Evolutionary conservation across 2,329 filamentous ascomycete genomes (phyloP).

Genomic region (Cordyceps militaris): DNA sequence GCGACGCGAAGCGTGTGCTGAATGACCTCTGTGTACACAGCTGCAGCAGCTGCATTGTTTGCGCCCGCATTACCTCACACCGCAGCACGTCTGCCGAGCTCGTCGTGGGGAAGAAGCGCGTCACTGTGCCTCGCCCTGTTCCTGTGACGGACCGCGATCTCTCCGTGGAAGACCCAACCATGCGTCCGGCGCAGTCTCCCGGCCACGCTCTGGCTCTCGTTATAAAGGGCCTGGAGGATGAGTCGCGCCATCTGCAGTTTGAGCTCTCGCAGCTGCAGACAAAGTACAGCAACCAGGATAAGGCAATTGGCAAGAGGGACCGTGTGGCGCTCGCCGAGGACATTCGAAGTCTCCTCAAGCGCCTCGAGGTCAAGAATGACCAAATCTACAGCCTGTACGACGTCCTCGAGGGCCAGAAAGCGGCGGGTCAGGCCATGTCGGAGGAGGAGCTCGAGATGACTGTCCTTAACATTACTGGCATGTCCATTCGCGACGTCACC

Average conservation of each 20-base stretch:
- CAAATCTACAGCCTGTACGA: conserved; percentile 81
- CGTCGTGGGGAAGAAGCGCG: conserved; percentile 45
- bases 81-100: conserved; percentile 32
- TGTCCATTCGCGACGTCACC: conserved; percentile 36
- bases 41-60: conserved; percentile 51
- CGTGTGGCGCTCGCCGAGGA: conserved; percentile 53
- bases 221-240: conserved; percentile 74
- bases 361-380: conserved; percentile 66
- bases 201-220: conserved; percentile 71
- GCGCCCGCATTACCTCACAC: conserved; percentile 45
- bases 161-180: conserved; percentile 43
- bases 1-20: conserved; percentile 45
- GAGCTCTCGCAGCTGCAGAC: conserved; percentile 56
- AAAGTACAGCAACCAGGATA: conserved; percentile 60
- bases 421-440: conserved; percentile 54
- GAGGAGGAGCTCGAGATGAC: conserved; percentile 59
- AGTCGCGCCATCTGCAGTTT: conserved; percentile 68
- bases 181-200: conserved; percentile 63
- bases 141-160: conserved; percentile 57
- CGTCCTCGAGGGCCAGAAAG: conserved; percentile 73
- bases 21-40: conserved; percentile 48
- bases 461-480: conserved; percentile 46
- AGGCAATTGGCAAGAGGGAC: conserved; percentile 56
- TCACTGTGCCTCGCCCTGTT: conserved; percentile 57
- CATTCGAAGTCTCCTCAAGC: conserved; percentile 54